Conservation (phyloP, 352 stramenopile genomes). For the Phytophthora pseudosyringae region DNA sequence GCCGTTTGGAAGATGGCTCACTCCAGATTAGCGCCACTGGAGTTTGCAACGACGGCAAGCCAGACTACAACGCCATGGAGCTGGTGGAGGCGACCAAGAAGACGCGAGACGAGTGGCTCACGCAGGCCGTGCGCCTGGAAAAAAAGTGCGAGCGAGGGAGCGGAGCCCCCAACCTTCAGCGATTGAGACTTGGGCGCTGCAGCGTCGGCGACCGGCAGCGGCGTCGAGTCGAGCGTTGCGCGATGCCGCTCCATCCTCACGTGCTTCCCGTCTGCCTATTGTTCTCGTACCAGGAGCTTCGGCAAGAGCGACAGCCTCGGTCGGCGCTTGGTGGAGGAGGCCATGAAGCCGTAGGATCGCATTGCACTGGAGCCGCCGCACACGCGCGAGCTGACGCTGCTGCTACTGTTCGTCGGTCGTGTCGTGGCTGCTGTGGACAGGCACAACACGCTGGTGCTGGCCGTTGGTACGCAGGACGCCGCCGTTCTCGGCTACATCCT, state of each 20-base stretch:
- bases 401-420: not conserved
- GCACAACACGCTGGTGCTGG: slow-evolving; percentile 49
- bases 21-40: not conserved
- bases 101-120: slow-evolving; percentile 33
- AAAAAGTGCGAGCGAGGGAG: slow-evolving; percentile 22
- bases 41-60: not conserved
- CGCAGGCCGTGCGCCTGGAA: slow-evolving; percentile 38
- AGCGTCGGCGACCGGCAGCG: too few species aligned
- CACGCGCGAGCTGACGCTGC: not conserved
- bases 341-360: slow-evolving; percentile 28
- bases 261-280: slow-evolving; percentile 23
- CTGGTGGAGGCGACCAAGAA: slow-evolving; percentile 42
- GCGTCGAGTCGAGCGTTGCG: too few species aligned
- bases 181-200: not conserved
- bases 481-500: slow-evolving; percentile 52
- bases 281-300: slow-evolving; percentile 40
- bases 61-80: slow-evolving; percentile 8
- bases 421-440: slow-evolving; percentile 13
- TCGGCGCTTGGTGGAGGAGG: slow-evolving; percentile 41
- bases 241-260: slow-evolving; percentile 6
- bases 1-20: slow-evolving; percentile 5
- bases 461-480: slow-evolving; percentile 20
- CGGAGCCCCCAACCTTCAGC: not conserved
- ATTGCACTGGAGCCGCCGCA: not conserved
- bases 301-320: slow-evolving; percentile 49